Base-by-base conservation (phyloP, 169 alveolate genomes). In the Plasmodium relictum region DNA sequence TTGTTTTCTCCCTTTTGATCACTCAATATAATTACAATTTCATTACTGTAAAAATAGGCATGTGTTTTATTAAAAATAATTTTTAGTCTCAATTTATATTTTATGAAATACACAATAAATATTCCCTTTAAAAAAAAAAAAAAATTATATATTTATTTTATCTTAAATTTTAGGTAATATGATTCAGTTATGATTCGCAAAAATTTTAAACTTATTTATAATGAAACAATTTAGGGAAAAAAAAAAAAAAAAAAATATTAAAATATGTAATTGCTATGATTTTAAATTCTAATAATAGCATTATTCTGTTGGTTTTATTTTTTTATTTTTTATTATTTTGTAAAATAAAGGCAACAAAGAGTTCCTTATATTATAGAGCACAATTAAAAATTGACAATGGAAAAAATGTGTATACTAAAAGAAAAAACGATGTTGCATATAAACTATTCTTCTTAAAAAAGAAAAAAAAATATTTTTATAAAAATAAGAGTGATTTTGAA, bases 1-100 rank as follows among this genome's bases (percentile, higher is more conserved):
- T 70, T 18, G 10, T 50, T 39, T 50, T 70, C 80, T 70, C 80
- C 80, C 80, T 70, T 70, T 70, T 70, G 80, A 70, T 70, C 80
- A 70, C 80, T 41, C 65, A 22, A 69, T 54, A 69, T 22, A 14
- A 10, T 12, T 56, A 56, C 63, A 26, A 6, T 54, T 54, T 24
- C 22, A 54, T 14, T 12, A 22, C 63, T 24, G 14, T 24, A 0
- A 18, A 18, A 54, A 54, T 18, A 22, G 63, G 63, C 5, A 54
- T 54, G 3, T 54, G 22, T 54, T 54, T 18, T 54, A 54, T 54
- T 18, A 31, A 31, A 54, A 12, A 54, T 54, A 12, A 2, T n/a
- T 31, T 31, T 31, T 31, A 31, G 39, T 31, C 39, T 31, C 3
- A 31, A 31, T 31, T 31, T 31, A 31, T 31, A 31, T 31, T 31